Evolutionary conservation across 148 eudicot genomes (phyloP).

Genomic region (Talinum fruticosum): DNA sequence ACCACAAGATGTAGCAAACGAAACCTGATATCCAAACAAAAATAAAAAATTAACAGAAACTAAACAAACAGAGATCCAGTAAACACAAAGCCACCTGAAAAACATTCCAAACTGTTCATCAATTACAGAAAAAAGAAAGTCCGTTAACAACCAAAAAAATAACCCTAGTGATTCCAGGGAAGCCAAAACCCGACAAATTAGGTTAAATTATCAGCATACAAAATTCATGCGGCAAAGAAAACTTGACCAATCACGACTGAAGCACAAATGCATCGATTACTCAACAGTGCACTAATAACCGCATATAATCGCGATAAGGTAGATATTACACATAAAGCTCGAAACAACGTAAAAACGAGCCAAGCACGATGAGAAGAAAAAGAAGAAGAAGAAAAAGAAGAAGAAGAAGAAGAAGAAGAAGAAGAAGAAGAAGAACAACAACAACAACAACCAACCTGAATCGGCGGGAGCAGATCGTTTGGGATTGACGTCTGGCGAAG

Average conservation of each 20-base stretch:
- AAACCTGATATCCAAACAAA: background rate
- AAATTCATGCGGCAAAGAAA: background rate
- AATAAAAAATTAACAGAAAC: background rate
- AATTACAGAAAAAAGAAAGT: background rate
- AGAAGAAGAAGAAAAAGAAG: too few relatives aligned
- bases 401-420: background rate
- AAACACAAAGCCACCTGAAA: background rate
- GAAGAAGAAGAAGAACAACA: too few relatives aligned
- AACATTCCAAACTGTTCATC: background rate
- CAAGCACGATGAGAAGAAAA: background rate
- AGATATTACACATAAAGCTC: too few relatives aligned
- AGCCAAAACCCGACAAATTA: background rate
- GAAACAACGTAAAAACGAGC: too few relatives aligned
- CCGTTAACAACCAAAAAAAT: background rate
- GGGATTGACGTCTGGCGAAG: constrained; percentile 38
- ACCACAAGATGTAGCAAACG: background rate
- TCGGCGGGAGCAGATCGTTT: constrained; percentile 31
- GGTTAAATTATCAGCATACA: background rate
- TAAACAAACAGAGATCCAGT: constrained; percentile 1
- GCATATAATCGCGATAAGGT: background rate
- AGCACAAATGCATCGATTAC: background rate
- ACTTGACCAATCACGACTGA: background rate
- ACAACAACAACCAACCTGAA: constrained; percentile 20
- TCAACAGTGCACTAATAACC: background rate
- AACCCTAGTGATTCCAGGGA: background rate